phyloP scores from a whole-genome alignment of 768 basidiomycete species.

The Lepiota brunneoincarnata region DNA sequence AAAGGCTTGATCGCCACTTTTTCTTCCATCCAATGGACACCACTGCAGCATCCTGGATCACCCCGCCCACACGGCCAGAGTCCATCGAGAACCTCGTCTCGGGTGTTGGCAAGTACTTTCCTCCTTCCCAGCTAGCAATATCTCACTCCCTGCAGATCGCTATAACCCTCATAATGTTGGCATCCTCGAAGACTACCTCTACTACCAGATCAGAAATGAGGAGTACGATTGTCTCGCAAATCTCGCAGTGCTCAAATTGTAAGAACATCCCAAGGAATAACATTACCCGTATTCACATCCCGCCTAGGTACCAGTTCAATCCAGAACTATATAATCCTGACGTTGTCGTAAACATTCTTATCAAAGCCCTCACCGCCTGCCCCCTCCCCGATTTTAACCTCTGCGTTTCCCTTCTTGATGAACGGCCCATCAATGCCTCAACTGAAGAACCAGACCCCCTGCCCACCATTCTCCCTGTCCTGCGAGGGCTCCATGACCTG shows the following conservation, averaged over 20 bases:
- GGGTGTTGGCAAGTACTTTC: conserved; percentile 67
- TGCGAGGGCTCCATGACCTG: conserved; percentile 65
- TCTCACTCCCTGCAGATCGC: conserved; percentile 59
- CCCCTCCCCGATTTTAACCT: conserved; percentile 94
- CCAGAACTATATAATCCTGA: conserved; percentile 90
- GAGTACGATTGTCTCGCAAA: conserved; percentile 96
- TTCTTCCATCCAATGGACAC: conserved; percentile 40
- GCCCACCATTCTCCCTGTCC: conserved; percentile 62
- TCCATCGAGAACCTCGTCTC: conserved; percentile 90
- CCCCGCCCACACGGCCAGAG: conserved; percentile 76
- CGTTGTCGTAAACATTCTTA: conserved; percentile 90
- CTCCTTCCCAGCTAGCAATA: conserved; percentile 1
- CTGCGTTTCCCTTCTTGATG: conserved; percentile 88
- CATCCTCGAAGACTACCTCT: conserved; percentile 95
- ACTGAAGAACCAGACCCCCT: conserved; percentile 84
- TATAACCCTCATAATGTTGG: conserved; percentile 95
- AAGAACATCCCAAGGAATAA: conserved; percentile 18
- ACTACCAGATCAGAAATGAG: conserved; percentile 86
- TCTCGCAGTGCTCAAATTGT: conserved; percentile 93
- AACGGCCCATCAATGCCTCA: conserved; percentile 51
- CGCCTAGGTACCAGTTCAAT: conserved; percentile 89
- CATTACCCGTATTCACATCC: background rate
- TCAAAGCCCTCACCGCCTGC: conserved; percentile 82
- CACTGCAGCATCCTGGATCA: conserved; percentile 50
- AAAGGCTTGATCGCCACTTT: conserved; percentile 21